phyloP scores from a whole-genome alignment of 176 grass and related monocot species.

The Hordeum marinum region DNA sequence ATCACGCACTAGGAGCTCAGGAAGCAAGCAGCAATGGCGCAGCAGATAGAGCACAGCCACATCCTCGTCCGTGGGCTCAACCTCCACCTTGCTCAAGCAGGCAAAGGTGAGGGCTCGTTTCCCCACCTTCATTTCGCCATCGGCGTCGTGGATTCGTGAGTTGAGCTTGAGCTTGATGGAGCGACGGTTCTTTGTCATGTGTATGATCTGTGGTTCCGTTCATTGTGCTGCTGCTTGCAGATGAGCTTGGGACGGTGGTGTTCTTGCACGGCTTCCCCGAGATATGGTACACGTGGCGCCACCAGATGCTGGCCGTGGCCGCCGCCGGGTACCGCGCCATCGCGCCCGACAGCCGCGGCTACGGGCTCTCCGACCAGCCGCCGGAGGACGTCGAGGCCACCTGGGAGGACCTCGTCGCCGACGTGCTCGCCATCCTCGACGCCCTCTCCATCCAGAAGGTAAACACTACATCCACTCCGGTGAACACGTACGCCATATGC shows the following conservation, averaged over 20 bases:
- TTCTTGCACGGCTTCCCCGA: constrained; percentile 68
- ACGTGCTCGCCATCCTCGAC: constrained; percentile 47
- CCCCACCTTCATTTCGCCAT: background rate
- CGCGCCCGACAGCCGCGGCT: constrained; percentile 55
- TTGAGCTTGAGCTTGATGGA: background rate
- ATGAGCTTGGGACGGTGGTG: constrained; percentile 43
- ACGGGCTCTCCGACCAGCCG: constrained; percentile 57
- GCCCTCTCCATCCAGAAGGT: constrained; percentile 20
- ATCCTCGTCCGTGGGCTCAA: constrained; percentile 41
- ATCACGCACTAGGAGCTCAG: background rate
- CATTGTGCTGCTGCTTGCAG: background rate
- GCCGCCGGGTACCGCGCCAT: constrained; percentile 55
- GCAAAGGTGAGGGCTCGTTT: background rate
- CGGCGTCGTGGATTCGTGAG: background rate
- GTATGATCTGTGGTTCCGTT: background rate
- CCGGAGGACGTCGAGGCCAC: constrained; percentile 33
- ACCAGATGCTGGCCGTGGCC: constrained; percentile 62
- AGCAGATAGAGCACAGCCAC: constrained; percentile 34
- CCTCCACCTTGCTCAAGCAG: constrained; percentile 45
- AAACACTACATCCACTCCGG: background rate
- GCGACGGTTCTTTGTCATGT: background rate
- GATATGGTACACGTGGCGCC: constrained; percentile 70
- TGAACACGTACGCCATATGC: background rate
- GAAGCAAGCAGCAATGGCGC: constrained; percentile 1
- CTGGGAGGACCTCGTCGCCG: constrained; percentile 43